Evolutionary conservation across 75 land plant species (phyloP), one percentile per base, ranked within the genome.

Genomic region (Selaginella moellendorffii): DNA sequence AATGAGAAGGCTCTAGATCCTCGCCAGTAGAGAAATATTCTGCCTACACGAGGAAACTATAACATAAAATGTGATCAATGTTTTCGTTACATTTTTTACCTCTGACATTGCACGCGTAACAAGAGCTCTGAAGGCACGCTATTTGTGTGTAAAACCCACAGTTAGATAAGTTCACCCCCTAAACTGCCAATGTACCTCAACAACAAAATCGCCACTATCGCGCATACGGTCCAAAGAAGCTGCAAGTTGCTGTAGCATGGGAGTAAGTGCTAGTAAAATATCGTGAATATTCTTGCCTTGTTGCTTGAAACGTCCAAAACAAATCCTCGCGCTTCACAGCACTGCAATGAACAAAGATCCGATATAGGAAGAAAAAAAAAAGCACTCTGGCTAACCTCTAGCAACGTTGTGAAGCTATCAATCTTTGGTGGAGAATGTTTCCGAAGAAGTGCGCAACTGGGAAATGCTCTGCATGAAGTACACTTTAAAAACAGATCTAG

Each of bases 101-200:
- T 68, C 70, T 31, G 70, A 68, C 70, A 68, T 68, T 62, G 70
- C 70, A 29, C 70, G 66, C 18, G 70, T 36, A 62, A 36, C 69
- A 26, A 68, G 24, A 28, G 69, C 69, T 64, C 30, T 62, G 28
- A 68, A 65, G 17, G 70, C 70, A 64, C 52, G 58, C 70, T 68
- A 30, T 28, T 28, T 24, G 29, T 30, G 22, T 53, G 59, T 30
- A 25, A 26, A 66, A 5, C 14, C 46, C n/a, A n/a, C n/a, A n/a
- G n/a, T n/a, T n/a, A n/a, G n/a, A n/a, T n/a, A n/a, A n/a, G n/a
- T 36, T 5, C 46, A 14, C 46, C 26, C 42, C 26, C 24, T 65
- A 12, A 65, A 58, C 21, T 54, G 21, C 23, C 26, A 31, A 12
- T 46, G 22, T 24, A 68, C 70, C 70, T 68, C 70, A 68, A 68